Percentiles rank a stretch among this genome's conserved stretches.
Evolutionary conservation across 2,329 filamentous ascomycete species (phyloP).

Genomic region (Chalara sp.): DNA sequence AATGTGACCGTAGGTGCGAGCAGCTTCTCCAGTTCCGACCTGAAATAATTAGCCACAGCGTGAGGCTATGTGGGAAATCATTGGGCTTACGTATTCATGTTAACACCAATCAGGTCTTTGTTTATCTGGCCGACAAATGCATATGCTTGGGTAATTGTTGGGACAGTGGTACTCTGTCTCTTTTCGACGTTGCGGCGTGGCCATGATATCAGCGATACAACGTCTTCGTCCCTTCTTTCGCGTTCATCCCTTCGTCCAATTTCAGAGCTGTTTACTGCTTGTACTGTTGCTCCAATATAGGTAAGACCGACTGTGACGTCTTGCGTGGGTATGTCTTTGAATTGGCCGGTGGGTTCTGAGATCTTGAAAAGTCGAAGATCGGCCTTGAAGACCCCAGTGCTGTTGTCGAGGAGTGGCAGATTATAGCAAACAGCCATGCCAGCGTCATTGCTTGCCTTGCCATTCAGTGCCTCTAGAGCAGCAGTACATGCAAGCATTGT

Average conservation of each 20-base stretch:
- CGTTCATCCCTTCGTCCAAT: slow-evolving; percentile 13
- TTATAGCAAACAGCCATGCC: slow-evolving; percentile 82
- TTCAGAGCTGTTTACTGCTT: slow-evolving; percentile 30
- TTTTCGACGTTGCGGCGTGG: slow-evolving; percentile 6
- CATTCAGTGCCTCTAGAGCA: slow-evolving; percentile 46
- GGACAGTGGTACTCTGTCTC: slow-evolving; percentile 13
- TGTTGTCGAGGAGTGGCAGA: slow-evolving; percentile 61
- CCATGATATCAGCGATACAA: not conserved
- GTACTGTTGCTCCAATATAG: slow-evolving; percentile 48
- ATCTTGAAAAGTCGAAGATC: slow-evolving; percentile 71
- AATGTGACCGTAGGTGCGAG: slow-evolving; percentile 65
- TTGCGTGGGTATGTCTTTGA: slow-evolving; percentile 42
- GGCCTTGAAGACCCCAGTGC: slow-evolving; percentile 65
- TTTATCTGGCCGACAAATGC: slow-evolving; percentile 66
- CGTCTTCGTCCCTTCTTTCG: not conserved
- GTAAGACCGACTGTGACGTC: slow-evolving; percentile 48
- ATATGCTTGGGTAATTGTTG: slow-evolving; percentile 53
- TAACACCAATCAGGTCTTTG: slow-evolving; percentile 41
- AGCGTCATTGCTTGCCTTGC: slow-evolving; percentile 60
- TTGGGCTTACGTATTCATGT: slow-evolving; percentile 53
- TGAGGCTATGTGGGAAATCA: not conserved
- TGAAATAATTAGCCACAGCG: slow-evolving; percentile 33
- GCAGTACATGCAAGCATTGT: slow-evolving; percentile 53
- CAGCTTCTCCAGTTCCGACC: slow-evolving; percentile 44
- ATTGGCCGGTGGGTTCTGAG: slow-evolving; percentile 47